phyloP scores from a whole-genome alignment of 1,284 basidiomycete species.

The Exobasidium rhododendri region DNA sequence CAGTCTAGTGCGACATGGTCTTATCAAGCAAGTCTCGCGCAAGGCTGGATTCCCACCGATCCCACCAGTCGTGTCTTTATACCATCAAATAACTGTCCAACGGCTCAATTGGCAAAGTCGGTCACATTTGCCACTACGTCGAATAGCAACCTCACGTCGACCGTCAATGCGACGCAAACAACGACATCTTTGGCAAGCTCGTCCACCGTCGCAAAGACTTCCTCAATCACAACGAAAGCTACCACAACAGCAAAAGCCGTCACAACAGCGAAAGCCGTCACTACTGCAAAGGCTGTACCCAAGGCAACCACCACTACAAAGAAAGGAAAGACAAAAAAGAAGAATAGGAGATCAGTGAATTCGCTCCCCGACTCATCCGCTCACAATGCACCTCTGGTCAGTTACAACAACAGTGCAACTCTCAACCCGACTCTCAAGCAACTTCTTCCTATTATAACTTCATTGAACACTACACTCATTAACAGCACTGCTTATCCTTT shows the following conservation, averaged over 20 bases:
- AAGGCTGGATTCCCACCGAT: slow-evolving; percentile 23
- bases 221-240: not conserved
- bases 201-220: not conserved
- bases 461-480: not conserved
- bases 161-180: not conserved
- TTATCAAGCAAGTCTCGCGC: slow-evolving; percentile 18
- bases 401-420: not conserved
- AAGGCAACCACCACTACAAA: not conserved
- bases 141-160: not conserved
- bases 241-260: not conserved
- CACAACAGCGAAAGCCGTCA: not conserved
- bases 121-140: slow-evolving; percentile 1
- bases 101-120: not conserved
- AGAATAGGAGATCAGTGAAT: not conserved
- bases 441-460: not conserved
- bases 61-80: slow-evolving; percentile 11
- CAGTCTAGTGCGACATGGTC: slow-evolving; percentile 14
- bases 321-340: not conserved
- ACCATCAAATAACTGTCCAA: slow-evolving; percentile 9
- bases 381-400: not conserved
- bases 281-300: not conserved
- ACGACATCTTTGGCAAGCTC: not conserved
- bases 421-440: not conserved
- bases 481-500: not conserved
- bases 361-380: not conserved